Evolutionary conservation across 2,329 filamentous ascomycete species (phyloP).

Genomic region (Tolypocladium cylindrosporum): DNA sequence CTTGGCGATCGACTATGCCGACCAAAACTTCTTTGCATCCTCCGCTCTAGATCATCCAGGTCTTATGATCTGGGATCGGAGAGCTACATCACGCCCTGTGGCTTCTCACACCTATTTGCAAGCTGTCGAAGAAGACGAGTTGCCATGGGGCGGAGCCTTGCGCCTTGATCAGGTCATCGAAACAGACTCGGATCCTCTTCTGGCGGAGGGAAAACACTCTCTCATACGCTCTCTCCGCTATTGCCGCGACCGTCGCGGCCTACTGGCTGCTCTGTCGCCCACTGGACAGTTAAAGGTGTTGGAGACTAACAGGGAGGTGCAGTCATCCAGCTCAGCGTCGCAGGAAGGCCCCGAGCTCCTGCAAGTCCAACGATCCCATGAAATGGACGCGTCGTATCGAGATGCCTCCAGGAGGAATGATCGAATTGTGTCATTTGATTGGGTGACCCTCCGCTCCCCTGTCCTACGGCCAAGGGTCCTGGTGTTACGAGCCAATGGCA

Average conservation of each 20-base stretch:
- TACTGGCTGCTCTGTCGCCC: slow-evolving; percentile 51
- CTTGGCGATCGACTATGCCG: slow-evolving; percentile 66
- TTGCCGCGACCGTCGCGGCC: slow-evolving; percentile 50
- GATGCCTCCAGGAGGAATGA: slow-evolving; percentile 43
- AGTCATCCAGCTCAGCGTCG: slow-evolving; percentile 23
- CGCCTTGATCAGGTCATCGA: slow-evolving; percentile 48
- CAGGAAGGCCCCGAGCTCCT: slow-evolving; percentile 48
- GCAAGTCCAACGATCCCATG: slow-evolving; percentile 48
- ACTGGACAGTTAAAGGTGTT: slow-evolving; percentile 54
- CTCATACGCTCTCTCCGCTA: slow-evolving; percentile 54
- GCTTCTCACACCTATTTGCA: slow-evolving; percentile 46
- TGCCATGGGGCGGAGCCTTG: slow-evolving; percentile 54
- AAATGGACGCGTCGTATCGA: slow-evolving; percentile 50
- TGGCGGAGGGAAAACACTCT: slow-evolving; percentile 45
- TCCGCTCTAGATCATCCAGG: slow-evolving; percentile 66
- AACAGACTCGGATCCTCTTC: slow-evolving; percentile 38
- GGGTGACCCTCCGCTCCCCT: slow-evolving; percentile 49
- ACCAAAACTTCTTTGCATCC: slow-evolving; percentile 78
- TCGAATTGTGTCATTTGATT: slow-evolving; percentile 58
- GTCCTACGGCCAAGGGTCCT: slow-evolving; percentile 47
- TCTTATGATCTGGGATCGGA: slow-evolving; percentile 69
- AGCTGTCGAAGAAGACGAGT: slow-evolving; percentile 48
- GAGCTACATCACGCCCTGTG: slow-evolving; percentile 43
- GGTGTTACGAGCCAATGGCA: slow-evolving; percentile 49
- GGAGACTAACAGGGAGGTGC: slow-evolving; percentile 45